Conservation (phyloP, 306 rosid species). For the Vachellia collinsii region DNA sequence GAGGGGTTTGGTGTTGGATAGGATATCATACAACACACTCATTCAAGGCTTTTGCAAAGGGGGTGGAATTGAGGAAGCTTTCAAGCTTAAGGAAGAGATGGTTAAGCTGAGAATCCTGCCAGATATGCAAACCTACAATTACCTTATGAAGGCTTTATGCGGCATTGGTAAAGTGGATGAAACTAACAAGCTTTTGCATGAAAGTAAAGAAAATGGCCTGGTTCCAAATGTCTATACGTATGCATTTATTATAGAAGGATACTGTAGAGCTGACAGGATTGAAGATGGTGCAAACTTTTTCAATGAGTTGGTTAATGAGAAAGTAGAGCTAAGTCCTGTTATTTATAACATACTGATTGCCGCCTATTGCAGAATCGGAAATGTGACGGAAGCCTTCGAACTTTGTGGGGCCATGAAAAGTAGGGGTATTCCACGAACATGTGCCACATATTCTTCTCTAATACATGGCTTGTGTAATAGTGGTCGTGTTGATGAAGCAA, state of each 20-base stretch:
- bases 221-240: constrained; percentile 65
- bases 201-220: constrained; percentile 50
- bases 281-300: constrained; percentile 61
- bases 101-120: constrained; percentile 54
- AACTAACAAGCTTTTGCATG: constrained; percentile 56
- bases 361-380: constrained; percentile 54
- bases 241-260: constrained; percentile 69
- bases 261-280: constrained; percentile 58
- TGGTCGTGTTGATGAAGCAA: constrained; percentile 65
- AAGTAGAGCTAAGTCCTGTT: constrained; percentile 64
- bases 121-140: constrained; percentile 66
- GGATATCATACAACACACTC: constrained; percentile 68
- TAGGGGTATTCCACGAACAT: constrained; percentile 53
- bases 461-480: constrained; percentile 68
- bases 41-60: constrained; percentile 64
- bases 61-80: constrained; percentile 55
- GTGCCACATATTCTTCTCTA: constrained; percentile 71
- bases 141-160: constrained; percentile 59
- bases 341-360: constrained; percentile 66
- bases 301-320: constrained; percentile 46
- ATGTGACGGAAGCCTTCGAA: constrained; percentile 57
- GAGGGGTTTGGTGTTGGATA: constrained; percentile 62
- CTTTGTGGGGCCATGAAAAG: constrained; percentile 61
- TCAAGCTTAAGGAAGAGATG: constrained; percentile 68
- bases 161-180: constrained; percentile 65